Evolutionary conservation across 2,329 filamentous ascomycete species (phyloP).

Genomic region (Septoria linicola): DNA sequence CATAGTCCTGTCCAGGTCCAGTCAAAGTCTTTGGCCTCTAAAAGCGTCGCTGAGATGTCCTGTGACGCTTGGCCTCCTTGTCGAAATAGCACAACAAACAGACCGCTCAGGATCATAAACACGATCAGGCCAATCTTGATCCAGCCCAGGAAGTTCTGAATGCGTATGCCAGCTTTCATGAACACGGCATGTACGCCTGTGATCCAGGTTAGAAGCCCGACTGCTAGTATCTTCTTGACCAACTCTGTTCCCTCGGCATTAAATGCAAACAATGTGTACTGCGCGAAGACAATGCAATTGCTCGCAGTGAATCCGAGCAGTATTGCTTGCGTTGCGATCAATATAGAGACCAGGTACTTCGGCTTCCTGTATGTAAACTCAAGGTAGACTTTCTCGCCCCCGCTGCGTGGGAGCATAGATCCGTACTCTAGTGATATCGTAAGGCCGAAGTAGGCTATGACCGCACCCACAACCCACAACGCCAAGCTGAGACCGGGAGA

Average conservation of each 20-base stretch:
- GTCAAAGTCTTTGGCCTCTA: constrained; percentile 8
- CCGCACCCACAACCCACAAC: constrained; percentile 63
- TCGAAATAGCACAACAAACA: constrained; percentile 39
- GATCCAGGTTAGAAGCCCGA: constrained; percentile 41
- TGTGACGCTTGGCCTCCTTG: constrained; percentile 14
- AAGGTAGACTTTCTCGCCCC: constrained; percentile 67
- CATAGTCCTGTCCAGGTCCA: constrained; percentile 28
- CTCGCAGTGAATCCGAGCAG: constrained; percentile 66
- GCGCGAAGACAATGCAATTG: constrained; percentile 52
- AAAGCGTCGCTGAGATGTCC: background rate
- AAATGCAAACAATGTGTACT: constrained; percentile 42
- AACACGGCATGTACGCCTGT: constrained; percentile 43
- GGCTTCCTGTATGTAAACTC: constrained; percentile 67
- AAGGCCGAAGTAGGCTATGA: constrained; percentile 56
- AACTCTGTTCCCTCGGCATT: constrained; percentile 59
- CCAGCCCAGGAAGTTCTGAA: constrained; percentile 44
- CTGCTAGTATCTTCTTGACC: constrained; percentile 53
- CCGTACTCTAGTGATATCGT: constrained; percentile 66
- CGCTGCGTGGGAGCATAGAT: constrained; percentile 67
- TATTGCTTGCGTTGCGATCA: constrained; percentile 64
- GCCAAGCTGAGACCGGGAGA: constrained; percentile 63
- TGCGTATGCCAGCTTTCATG: constrained; percentile 38
- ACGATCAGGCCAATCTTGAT: constrained; percentile 41
- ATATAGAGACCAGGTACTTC: constrained; percentile 61
- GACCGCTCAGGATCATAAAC: constrained; percentile 42